Base-by-base conservation (phyloP, 2,329 filamentous ascomycete genomes). In the Curvularia sp. region DNA sequence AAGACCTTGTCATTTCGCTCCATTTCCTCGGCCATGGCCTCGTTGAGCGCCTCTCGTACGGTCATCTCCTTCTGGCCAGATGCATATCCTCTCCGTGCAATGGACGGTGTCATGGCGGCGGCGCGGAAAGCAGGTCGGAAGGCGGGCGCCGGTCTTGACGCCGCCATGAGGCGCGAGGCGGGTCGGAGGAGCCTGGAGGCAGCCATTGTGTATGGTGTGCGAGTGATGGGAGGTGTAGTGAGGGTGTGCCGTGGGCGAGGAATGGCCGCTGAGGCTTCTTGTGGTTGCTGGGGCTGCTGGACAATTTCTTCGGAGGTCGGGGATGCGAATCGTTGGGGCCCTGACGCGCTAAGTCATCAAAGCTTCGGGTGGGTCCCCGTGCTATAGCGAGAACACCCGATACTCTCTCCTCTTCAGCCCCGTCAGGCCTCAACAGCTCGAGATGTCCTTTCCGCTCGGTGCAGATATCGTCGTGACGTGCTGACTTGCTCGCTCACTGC, bases 11-110 rank as follows among this genome's bases (percentile, higher is more conserved):
- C 85, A 81, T 99, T 96, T 77, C 81, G 79, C 85, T 97, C 93
- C 80, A 99, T 88, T 86, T 99, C 95, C 84, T 99, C 95, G 48
- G 93, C 93, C 77, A 99, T 89, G 61, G 95, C 95, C 85, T 99
- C 94, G 80, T 99, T 99, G 76, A 99, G 85, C 60, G 95, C 95
- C 78, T 99, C 95, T 83, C 95, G 88, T 75, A 99, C 95, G 44
- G 95, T 97, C 83, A 97, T 93, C 78, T 97, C 92, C 85, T 97
- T 97, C 66, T 89, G 89, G 62, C 79, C 79, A 12, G 83, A 82
- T 39, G 86, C 86, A 80, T 88, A 88, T 67, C 79, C 79, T 72
- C 86, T 77, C 75, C 76, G 75, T 60, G 80, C 78, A 68, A 82
- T 77, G 50, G 81, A 77, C 55, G 83, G 81, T 60, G 79, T 75